phyloP scores from a whole-genome alignment of 495 filamentous ascomycete genomes.

The Tuber umbilicatum region DNA sequence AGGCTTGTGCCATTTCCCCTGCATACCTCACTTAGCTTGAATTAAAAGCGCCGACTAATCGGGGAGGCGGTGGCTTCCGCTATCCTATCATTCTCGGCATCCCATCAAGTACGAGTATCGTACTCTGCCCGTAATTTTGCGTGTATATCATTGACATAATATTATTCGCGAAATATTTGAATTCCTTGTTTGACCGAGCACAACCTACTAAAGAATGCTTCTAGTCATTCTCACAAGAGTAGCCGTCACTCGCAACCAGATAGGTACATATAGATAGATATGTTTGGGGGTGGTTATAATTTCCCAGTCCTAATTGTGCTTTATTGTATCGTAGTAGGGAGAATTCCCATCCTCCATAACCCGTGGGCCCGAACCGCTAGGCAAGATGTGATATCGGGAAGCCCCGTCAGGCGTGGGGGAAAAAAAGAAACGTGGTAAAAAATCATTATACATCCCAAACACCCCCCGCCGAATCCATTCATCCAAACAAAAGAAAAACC shows the following conservation, averaged over 20 bases:
- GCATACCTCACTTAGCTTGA: too few relatives aligned
- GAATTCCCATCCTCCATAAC: not conserved
- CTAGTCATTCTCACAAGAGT: not conserved
- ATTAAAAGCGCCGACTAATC: too few relatives aligned
- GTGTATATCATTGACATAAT: not conserved
- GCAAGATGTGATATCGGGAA: conserved; percentile 2
- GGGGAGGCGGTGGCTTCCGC: too few relatives aligned
- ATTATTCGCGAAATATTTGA: not conserved
- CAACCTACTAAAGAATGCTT: conserved; percentile 3
- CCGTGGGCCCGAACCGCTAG: not conserved
- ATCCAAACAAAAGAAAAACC: conserved; percentile 5
- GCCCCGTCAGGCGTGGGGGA: not conserved
- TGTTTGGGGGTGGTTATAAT: not conserved
- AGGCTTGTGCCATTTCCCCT: too few relatives aligned
- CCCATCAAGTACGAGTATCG: too few relatives aligned
- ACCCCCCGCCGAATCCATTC: conserved; percentile 2
- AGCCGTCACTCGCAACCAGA: not conserved
- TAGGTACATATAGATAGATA: conserved; percentile 4
- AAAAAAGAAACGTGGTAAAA: conserved; percentile 7
- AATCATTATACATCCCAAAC: conserved; percentile 28
- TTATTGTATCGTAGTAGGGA: not conserved
- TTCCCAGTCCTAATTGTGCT: not conserved
- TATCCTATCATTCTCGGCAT: too few relatives aligned
- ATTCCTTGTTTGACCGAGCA: not conserved
- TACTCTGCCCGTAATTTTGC: too few relatives aligned